Conservation (phyloP, 2,329 filamentous ascomycete species). For the Nectriaceae sp. region DNA sequence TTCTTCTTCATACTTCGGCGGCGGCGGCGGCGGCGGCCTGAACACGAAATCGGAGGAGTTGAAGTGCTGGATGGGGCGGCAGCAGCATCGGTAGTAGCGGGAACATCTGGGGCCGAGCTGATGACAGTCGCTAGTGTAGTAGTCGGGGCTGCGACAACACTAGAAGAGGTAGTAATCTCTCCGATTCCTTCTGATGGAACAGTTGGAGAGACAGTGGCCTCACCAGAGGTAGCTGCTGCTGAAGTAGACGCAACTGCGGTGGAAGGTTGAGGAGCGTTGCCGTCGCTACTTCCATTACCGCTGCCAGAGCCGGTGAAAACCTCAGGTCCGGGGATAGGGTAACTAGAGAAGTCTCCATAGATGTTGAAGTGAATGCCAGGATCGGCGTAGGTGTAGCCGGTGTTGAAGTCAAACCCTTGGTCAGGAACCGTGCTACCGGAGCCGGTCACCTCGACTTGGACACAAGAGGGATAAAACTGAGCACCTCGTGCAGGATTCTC, state of each 20-base stretch:
- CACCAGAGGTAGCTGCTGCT: background rate
- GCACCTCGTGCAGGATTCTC: constrained; percentile 35
- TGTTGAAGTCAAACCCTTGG: constrained; percentile 47
- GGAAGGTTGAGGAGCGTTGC: background rate
- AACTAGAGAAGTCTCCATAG: constrained; percentile 42
- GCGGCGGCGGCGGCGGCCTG: background rate
- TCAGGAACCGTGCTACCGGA: constrained; percentile 40
- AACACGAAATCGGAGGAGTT: background rate
- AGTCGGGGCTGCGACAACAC: background rate
- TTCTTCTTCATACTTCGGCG: background rate
- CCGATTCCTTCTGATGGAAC: background rate
- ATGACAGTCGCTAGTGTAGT: background rate
- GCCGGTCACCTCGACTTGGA: constrained; percentile 62
- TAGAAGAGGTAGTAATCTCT: background rate
- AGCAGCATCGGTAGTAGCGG: background rate
- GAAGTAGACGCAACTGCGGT: background rate
- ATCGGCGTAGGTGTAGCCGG: constrained; percentile 58
- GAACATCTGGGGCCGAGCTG: background rate
- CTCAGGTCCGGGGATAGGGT: constrained; percentile 37
- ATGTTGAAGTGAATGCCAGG: constrained; percentile 62
- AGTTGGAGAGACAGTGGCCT: background rate
- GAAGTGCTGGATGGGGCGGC: background rate
- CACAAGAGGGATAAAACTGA: constrained; percentile 56
- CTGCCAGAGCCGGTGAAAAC: constrained; percentile 31
- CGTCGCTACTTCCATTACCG: constrained; percentile 3